A percentile compares a stretch with the other conserved stretches of the same genome.
Conservation (phyloP, 2,329 filamentous ascomycete species). For the Fusarium graminum region DNA sequence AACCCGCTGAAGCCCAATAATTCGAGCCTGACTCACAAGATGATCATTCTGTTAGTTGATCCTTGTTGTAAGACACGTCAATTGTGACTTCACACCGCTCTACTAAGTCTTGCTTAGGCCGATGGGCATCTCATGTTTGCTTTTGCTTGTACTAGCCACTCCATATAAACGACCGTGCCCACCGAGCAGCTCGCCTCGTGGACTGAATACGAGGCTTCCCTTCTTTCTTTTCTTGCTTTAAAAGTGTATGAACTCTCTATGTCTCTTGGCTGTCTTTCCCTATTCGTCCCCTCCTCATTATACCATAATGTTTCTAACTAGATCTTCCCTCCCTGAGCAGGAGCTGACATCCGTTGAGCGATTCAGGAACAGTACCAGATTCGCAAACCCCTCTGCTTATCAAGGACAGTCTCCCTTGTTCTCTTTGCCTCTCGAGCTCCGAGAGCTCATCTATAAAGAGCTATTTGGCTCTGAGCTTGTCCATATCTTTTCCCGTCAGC, state of each 20-base stretch:
- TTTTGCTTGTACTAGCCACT: neutral
- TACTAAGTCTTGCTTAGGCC: neutral
- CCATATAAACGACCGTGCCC: neutral
- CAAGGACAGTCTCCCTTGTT: constrained; percentile 1
- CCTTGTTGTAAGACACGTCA: neutral
- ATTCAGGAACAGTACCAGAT: neutral
- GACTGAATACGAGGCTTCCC: neutral
- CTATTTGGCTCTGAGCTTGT: constrained; percentile 1
- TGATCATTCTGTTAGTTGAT: neutral
- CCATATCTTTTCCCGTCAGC: constrained; percentile 1
- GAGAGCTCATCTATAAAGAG: neutral
- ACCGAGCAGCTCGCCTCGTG: neutral
- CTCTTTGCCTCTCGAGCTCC: neutral
- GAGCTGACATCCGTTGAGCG: neutral
- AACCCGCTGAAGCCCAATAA: neutral
- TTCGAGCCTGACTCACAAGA: neutral
- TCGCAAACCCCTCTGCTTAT: neutral
- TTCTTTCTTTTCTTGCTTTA: neutral
- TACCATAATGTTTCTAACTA: neutral
- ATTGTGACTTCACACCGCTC: neutral
- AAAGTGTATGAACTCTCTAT: neutral
- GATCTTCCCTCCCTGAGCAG: neutral
- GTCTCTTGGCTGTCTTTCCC: neutral
- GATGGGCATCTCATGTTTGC: neutral
- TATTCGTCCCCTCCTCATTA: neutral